These are phyloP conservation scores for Papiliotrema laurentii DNA, from an alignment of 1,284 basidiomycete species.

Conservation along the genomic window DNA sequence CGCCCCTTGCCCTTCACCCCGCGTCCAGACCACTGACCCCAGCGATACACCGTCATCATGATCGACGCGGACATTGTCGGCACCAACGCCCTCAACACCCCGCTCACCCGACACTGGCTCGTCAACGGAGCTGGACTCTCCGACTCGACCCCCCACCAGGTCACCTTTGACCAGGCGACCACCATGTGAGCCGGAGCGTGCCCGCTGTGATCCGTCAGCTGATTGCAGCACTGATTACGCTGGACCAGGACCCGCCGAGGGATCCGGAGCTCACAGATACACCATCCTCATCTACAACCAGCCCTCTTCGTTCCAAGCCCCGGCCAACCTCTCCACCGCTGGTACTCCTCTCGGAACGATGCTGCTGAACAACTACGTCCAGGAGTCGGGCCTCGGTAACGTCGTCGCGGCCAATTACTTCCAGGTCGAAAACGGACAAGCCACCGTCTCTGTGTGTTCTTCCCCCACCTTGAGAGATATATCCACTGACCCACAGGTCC, in stretches of 20 bases:
- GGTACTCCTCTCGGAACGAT: slow-evolving; percentile 58
- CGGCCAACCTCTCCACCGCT: slow-evolving; percentile 55
- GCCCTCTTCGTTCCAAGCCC: slow-evolving; percentile 58
- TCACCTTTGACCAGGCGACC: slow-evolving; percentile 55
- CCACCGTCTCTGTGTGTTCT: slow-evolving; percentile 53
- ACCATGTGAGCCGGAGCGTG: slow-evolving; percentile 44
- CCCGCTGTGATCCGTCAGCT: slow-evolving; percentile 7
- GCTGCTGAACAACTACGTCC: slow-evolving; percentile 49
- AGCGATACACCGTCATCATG: slow-evolving; percentile 55
- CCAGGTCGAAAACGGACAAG: slow-evolving; percentile 64
- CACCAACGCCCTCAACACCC: slow-evolving; percentile 49
- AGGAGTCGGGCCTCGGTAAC: slow-evolving; percentile 39
- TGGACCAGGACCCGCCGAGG: slow-evolving; percentile 63
- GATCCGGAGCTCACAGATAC: slow-evolving; percentile 69
- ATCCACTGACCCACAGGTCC: slow-evolving; percentile 25
- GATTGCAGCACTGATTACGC: slow-evolving; percentile 58
- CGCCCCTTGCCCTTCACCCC: neutral
- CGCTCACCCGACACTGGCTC: slow-evolving; percentile 69
- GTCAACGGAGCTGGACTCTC: slow-evolving; percentile 60
- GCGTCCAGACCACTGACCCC: neutral
- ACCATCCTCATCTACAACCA: slow-evolving; percentile 63
- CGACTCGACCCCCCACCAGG: slow-evolving; percentile 27
- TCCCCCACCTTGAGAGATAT: neutral
- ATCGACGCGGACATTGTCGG: slow-evolving; percentile 65
- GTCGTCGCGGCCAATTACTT: slow-evolving; percentile 60